Conservation (phyloP, 1,284 basidiomycete genomes). For the Phlebopus sp. region DNA sequence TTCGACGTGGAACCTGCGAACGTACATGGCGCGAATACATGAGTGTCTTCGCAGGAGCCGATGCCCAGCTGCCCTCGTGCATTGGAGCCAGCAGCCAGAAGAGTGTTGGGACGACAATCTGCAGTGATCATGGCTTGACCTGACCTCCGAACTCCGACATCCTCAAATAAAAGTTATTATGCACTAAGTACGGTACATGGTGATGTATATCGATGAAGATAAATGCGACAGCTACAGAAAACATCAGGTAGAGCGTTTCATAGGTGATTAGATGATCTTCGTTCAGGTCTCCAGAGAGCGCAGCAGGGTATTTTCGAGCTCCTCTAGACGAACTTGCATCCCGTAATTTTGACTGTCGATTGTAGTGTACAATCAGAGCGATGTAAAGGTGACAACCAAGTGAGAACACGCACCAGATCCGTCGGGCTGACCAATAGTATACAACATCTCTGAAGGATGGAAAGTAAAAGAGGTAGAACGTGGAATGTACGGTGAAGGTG, state of each 20-base stretch:
- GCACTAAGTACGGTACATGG: constrained; percentile 16
- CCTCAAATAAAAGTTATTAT: background rate
- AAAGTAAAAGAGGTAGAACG: constrained; percentile 64
- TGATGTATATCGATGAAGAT: constrained; percentile 11
- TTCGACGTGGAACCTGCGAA: constrained; percentile 14
- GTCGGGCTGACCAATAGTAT: constrained; percentile 69
- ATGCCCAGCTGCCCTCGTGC: constrained; percentile 33
- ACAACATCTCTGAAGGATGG: constrained; percentile 81
- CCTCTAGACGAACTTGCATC: constrained; percentile 38
- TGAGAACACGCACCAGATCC: constrained; percentile 56
- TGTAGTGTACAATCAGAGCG: constrained; percentile 4
- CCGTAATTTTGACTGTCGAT: constrained; percentile 42
- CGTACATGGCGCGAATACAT: constrained; percentile 26
- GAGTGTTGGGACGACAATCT: constrained; percentile 7
- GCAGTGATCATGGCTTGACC: background rate
- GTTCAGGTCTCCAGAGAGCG: background rate
- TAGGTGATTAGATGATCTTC: constrained; percentile 7
- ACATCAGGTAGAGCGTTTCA: constrained; percentile 8
- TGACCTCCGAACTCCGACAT: background rate
- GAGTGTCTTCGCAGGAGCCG: constrained; percentile 24
- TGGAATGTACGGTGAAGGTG: constrained; percentile 59
- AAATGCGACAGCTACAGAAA: constrained; percentile 8
- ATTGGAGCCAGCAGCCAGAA: constrained; percentile 32
- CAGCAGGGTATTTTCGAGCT: background rate
- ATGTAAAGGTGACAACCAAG: constrained; percentile 1